Evolutionary conservation across 2,329 filamentous ascomycete genomes (phyloP).

Genomic region (Ceratocystis diversiconidia): DNA sequence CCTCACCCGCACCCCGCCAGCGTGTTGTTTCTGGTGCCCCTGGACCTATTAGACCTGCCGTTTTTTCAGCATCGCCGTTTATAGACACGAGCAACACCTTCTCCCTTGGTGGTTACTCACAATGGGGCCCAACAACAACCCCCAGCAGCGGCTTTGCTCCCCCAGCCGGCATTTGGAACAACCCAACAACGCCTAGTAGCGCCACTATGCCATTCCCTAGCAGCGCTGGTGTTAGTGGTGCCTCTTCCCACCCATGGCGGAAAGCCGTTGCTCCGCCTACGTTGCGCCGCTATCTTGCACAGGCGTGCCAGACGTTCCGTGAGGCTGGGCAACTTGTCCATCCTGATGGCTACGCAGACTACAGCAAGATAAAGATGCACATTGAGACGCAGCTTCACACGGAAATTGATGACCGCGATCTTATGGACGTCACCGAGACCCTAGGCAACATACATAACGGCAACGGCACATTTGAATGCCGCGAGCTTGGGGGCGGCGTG

Average conservation of each 20-base stretch:
- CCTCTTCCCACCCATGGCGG: neutral
- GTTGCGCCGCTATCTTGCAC: conserved; percentile 60
- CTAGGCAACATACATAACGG: conserved; percentile 78
- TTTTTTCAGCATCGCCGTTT: conserved; percentile 23
- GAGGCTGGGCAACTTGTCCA: conserved; percentile 27
- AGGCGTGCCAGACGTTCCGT: conserved; percentile 54
- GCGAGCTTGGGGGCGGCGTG: conserved; percentile 31
- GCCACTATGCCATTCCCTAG: conserved; percentile 37
- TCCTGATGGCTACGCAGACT: conserved; percentile 49
- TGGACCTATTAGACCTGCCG: conserved; percentile 8
- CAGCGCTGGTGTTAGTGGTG: neutral
- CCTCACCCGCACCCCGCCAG: conserved; percentile 7
- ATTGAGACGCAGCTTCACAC: conserved; percentile 41
- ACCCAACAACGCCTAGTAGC: conserved; percentile 30
- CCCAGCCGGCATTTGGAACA: conserved; percentile 12
- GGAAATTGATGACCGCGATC: conserved; percentile 40
- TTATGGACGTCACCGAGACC: conserved; percentile 77
- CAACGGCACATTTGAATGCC: conserved; percentile 70
- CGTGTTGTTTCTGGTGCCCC: conserved; percentile 21
- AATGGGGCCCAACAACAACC: conserved; percentile 27
- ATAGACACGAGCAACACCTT: conserved; percentile 29
- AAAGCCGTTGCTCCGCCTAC: conserved; percentile 30
- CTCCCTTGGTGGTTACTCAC: conserved; percentile 26
- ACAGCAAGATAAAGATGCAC: conserved; percentile 51
- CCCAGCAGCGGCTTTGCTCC: conserved; percentile 12